Evolutionary conservation across 495 filamentous ascomycete genomes (phyloP).

Genomic region (Talaromyces wortmannii): DNA sequence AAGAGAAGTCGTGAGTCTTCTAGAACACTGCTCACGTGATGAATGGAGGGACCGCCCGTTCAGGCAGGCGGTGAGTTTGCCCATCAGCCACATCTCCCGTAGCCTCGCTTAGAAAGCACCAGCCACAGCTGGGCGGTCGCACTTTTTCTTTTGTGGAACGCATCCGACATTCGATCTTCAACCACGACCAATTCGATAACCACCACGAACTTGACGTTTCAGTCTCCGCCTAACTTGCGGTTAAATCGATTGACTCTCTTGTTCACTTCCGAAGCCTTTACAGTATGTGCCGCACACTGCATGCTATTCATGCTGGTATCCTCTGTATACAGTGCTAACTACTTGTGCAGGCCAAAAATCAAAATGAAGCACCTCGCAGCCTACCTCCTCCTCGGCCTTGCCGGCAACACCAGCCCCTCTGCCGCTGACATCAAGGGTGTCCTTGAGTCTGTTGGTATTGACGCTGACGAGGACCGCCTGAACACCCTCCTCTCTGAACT

Average conservation of each 20-base stretch:
- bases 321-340: not conserved
- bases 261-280: slow-evolving; percentile 42
- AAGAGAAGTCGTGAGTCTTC: not conserved
- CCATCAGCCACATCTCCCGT: slow-evolving; percentile 27
- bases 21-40: slow-evolving; percentile 9
- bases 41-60: slow-evolving; percentile 18
- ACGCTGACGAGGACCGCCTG: slow-evolving; percentile 85
- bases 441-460: slow-evolving; percentile 90
- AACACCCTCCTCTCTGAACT: slow-evolving; percentile 83
- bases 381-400: slow-evolving; percentile 93
- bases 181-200: slow-evolving; percentile 18
- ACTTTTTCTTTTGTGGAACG: slow-evolving; percentile 32
- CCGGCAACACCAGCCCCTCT: slow-evolving; percentile 85
- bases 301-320: too few species aligned
- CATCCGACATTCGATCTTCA: slow-evolving; percentile 15
- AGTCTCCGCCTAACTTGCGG: slow-evolving; percentile 81
- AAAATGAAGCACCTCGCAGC: slow-evolving; percentile 99
- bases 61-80: slow-evolving; percentile 13
- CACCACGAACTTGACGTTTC: slow-evolving; percentile 64
- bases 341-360: slow-evolving; percentile 16
- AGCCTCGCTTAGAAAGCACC: slow-evolving; percentile 12
- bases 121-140: slow-evolving; percentile 18
- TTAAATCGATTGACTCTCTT: slow-evolving; percentile 95
- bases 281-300: not conserved
- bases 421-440: slow-evolving; percentile 84